Evolutionary conservation across 257 asterid genomes (phyloP), one percentile per base, ranked within the genome.

Genomic region (Solanum tarijense): DNA sequence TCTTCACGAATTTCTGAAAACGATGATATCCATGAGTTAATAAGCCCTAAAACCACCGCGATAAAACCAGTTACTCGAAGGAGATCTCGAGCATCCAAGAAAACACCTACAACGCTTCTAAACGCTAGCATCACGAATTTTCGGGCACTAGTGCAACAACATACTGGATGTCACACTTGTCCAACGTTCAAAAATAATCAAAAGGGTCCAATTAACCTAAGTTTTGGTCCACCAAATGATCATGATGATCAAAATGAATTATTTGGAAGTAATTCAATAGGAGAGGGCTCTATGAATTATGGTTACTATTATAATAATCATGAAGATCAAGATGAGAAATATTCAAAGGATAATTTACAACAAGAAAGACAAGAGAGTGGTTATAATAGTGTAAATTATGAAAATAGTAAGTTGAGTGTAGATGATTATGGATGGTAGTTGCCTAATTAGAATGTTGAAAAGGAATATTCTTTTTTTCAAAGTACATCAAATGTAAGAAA

Each of bases 71-170:
- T 29, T n/a, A 62, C 82, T 75, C 88, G 90, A 36, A 88, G 94
- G 86, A 87, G 96, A 18, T 87, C 91, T 1, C 90, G 91, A 75
- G 91, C 90, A 48, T 84, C 92, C 11, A 88, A 89, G 83, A 27
- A 81, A 66, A 87, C 89, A 4, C 88, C 98, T 7, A 93, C 95
- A 1, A 93, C 95, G 3, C 91, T 92, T 27, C 89, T 94, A 6
- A 94, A 91, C 79, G 93, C 96, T 1, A 93, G 91, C 88, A 89
- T 90, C 83, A 84, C 89, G 58, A 90, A 94, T 83, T 94, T 94
- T 78, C 89, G 98, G 68, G 87, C 93, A 16, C 74, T 93, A 65
- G 98, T 94, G 72, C 98, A 94, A 90, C 93, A 93, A 86, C 92
- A 93, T 72, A 94, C 96, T 4, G 98, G 96, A 31, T 88, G 93